phyloP scores from a whole-genome alignment of 176 grass and related monocot species.

The Carex myosuroides region DNA sequence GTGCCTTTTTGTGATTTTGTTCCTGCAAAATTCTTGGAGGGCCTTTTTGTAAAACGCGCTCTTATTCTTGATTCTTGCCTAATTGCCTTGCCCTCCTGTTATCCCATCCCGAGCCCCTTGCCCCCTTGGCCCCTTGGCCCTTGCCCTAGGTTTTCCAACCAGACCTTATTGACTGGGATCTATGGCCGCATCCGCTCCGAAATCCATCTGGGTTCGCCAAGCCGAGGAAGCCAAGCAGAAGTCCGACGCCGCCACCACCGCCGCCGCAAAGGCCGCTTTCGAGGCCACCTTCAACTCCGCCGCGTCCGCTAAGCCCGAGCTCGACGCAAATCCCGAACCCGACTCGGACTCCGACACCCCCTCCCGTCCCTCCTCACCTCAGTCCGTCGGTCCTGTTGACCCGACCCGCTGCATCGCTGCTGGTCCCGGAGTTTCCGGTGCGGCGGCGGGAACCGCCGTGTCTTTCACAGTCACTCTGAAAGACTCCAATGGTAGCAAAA shows the following conservation, averaged over 20 bases:
- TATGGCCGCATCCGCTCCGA: constrained; percentile 33
- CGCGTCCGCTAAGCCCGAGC: constrained; percentile 16
- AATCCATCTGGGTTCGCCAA: constrained; percentile 82
- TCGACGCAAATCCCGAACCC: neutral
- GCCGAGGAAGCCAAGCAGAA: constrained; percentile 96
- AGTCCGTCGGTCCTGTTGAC: constrained; percentile 52
- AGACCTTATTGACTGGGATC: constrained; percentile 19
- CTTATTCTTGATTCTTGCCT: neutral
- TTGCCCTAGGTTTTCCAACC: constrained; percentile 10
- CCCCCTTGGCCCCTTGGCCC: neutral
- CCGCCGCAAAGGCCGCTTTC: constrained; percentile 90
- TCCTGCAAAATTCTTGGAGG: neutral
- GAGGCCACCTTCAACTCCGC: constrained; percentile 80
- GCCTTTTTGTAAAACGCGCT: neutral
- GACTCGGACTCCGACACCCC: constrained; percentile 23
- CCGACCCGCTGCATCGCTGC: constrained; percentile 56
- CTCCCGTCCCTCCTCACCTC: constrained; percentile 3
- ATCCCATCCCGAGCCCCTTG: neutral
- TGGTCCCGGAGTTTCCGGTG: constrained; percentile 61
- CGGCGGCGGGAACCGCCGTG: constrained; percentile 33
- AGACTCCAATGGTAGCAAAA: constrained; percentile 48
- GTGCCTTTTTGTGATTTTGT: neutral
- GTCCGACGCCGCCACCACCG: constrained; percentile 79
- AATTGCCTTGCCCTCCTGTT: neutral
- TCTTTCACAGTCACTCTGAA: constrained; percentile 62